A percentile compares a stretch with the other conserved stretches of the same genome.
Conservation (phyloP, 1,284 basidiomycete species). For the Pseudozyma thailandica region DNA sequence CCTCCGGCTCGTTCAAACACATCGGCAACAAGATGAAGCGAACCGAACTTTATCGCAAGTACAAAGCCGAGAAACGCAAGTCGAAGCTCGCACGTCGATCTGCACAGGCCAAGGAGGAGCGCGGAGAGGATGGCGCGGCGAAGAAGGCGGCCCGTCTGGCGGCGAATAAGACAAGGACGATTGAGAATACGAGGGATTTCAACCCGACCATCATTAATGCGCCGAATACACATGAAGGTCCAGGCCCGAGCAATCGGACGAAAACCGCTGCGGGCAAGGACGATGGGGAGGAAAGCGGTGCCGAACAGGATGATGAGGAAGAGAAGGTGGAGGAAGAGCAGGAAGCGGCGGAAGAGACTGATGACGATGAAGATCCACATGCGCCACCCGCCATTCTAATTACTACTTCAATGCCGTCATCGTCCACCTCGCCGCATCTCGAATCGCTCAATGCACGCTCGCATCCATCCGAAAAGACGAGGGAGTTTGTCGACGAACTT, state of each 20-base stretch:
- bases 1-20: slow-evolving; percentile 58
- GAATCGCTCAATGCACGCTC: slow-evolving; percentile 73
- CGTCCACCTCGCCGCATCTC: slow-evolving; percentile 58
- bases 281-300: slow-evolving; percentile 4
- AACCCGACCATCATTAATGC: slow-evolving; percentile 78
- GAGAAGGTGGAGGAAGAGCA: slow-evolving; percentile 56
- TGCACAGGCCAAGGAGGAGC: slow-evolving; percentile 70
- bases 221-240: slow-evolving; percentile 66
- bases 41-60: slow-evolving; percentile 71
- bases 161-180: slow-evolving; percentile 86
- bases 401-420: slow-evolving; percentile 64
- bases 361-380: slow-evolving; percentile 53
- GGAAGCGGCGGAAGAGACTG: slow-evolving; percentile 59
- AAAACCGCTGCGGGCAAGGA: slow-evolving; percentile 4
- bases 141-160: slow-evolving; percentile 77
- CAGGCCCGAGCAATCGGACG: slow-evolving; percentile 67
- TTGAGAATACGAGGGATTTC: slow-evolving; percentile 91
- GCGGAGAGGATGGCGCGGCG: slow-evolving; percentile 77
- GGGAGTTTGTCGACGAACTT: slow-evolving; percentile 80
- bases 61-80: slow-evolving; percentile 82
- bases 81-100: slow-evolving; percentile 83
- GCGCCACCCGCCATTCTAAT: slow-evolving; percentile 63
- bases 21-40: slow-evolving; percentile 69
- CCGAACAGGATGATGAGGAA: slow-evolving; percentile 34
- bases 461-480: slow-evolving; percentile 68